A percentile compares a stretch with the other conserved stretches of the same genome.
phyloP scores from a whole-genome alignment of 805 yeast species.

The Phaffomyces antillensis region DNA sequence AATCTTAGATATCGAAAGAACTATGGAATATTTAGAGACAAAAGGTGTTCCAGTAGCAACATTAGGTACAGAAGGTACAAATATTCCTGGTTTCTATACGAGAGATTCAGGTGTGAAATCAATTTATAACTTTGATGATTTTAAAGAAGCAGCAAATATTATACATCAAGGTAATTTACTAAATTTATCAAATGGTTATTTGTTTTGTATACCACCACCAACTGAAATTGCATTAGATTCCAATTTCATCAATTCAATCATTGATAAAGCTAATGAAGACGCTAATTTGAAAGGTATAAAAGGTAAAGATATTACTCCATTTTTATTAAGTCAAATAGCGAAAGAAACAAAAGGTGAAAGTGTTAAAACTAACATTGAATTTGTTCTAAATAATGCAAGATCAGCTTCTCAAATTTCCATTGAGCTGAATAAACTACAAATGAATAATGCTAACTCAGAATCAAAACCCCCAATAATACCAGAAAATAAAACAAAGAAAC shows the following conservation, averaged over 20 bases:
- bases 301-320: conserved; percentile 82
- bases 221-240: conserved; percentile 49
- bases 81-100: conserved; percentile 78
- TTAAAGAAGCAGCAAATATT: conserved; percentile 55
- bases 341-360: conserved; percentile 63
- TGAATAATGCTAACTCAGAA: too few species aligned
- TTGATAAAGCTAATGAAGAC: conserved; percentile 48
- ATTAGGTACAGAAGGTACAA: conserved; percentile 40
- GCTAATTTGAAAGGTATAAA: conserved; percentile 45
- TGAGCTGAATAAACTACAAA: conserved; percentile 13
- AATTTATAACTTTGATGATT: conserved; percentile 53
- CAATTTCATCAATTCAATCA: conserved; percentile 44
- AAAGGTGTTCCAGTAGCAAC: conserved; percentile 87
- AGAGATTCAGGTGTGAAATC: conserved; percentile 67
- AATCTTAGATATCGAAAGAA: conserved; percentile 70
- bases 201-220: conserved; percentile 84
- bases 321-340: conserved; percentile 57
- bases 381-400: conserved; percentile 71
- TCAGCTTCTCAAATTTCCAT: conserved; percentile 63
- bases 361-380: conserved; percentile 61
- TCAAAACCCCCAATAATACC: not conserved
- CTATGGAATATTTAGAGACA: conserved; percentile 83
- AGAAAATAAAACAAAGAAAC: not conserved
- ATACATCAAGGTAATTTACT: conserved; percentile 43
- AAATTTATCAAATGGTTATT: conserved; percentile 55